Percentiles rank a stretch among this genome's conserved stretches.
phyloP scores from a whole-genome alignment of 768 basidiomycete species.

The Lactarius sanguifluus region DNA sequence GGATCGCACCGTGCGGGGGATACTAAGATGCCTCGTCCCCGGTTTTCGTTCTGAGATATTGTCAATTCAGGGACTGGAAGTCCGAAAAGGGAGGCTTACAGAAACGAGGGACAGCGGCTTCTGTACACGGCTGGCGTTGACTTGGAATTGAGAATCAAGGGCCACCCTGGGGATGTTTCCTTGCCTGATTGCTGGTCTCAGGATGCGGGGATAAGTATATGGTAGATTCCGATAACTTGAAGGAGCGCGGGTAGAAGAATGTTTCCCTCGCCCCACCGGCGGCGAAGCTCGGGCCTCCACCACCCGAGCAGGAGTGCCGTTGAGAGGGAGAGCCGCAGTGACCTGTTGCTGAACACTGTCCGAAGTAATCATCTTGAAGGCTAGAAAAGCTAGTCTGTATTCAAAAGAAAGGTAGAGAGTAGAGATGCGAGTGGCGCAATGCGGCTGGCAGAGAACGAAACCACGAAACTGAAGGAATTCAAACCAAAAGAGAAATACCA shows the following conservation, averaged over 20 bases:
- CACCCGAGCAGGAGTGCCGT: background rate
- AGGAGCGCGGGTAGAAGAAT: background rate
- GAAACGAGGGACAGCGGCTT: slow-evolving; percentile 12
- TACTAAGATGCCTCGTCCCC: background rate
- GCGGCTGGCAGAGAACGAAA: slow-evolving; percentile 4
- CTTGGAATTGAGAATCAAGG: slow-evolving; percentile 16
- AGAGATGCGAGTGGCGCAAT: background rate
- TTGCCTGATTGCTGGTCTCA: slow-evolving; percentile 3
- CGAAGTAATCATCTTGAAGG: slow-evolving; percentile 4
- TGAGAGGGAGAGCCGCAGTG: background rate
- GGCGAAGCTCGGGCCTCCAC: background rate
- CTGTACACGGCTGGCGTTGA: slow-evolving; percentile 21
- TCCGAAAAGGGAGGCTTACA: background rate
- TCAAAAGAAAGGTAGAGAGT: slow-evolving; percentile 4
- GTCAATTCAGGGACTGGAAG: background rate
- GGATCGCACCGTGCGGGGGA: background rate
- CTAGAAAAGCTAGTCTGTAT: slow-evolving; percentile 12
- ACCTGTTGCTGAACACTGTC: background rate
- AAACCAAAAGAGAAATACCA: slow-evolving; percentile 9
- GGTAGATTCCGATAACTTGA: background rate
- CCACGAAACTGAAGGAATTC: slow-evolving; percentile 14
- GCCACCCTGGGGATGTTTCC: background rate
- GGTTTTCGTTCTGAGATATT: background rate
- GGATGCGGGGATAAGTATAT: slow-evolving; percentile 15
- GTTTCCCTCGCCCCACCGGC: background rate